A percentile compares a stretch with the other conserved stretches of the same genome.
These are phyloP conservation scores for Phytophthora nicotianae DNA, from an alignment of 352 stramenopile genomes.

Conservation along the genomic window DNA sequence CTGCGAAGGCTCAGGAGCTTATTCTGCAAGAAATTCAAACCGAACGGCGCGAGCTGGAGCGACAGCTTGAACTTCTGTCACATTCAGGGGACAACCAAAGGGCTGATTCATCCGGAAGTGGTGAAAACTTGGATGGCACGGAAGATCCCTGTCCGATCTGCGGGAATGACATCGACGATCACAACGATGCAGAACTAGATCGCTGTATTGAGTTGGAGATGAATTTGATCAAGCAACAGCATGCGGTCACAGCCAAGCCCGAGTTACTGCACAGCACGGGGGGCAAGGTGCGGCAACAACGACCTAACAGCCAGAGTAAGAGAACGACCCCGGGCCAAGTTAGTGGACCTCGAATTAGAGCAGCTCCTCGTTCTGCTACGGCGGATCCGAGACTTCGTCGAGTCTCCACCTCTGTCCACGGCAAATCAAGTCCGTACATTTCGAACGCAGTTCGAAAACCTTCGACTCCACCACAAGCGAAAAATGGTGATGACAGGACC, in stretches of 20 bases:
- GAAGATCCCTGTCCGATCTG: slow-evolving; percentile 65
- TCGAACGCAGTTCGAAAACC: slow-evolving; percentile 23
- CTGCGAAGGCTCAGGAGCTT: slow-evolving; percentile 25
- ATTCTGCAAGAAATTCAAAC: slow-evolving; percentile 44
- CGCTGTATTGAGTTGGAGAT: slow-evolving; percentile 63
- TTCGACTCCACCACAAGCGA: slow-evolving; percentile 26
- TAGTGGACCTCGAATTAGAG: not conserved
- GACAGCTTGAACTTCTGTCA: slow-evolving; percentile 40
- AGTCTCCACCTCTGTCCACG: slow-evolving; percentile 35
- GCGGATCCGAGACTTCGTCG: slow-evolving; percentile 26
- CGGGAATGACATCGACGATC: slow-evolving; percentile 54
- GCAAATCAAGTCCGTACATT: slow-evolving; percentile 30
- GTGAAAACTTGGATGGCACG: slow-evolving; percentile 3
- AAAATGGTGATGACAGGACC: not conserved
- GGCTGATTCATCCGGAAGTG: not conserved
- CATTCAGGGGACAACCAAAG: slow-evolving; percentile 14
- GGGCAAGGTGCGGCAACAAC: slow-evolving; percentile 13
- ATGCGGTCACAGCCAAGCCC: not conserved
- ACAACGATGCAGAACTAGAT: slow-evolving; percentile 63
- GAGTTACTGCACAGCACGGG: not conserved
- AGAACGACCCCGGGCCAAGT: slow-evolving; percentile 1
- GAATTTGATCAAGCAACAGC: slow-evolving; percentile 20
- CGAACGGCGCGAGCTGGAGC: slow-evolving; percentile 51
- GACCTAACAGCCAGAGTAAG: slow-evolving; percentile 6
- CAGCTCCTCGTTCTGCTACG: slow-evolving; percentile 8